Percentiles rank a stretch among this genome's conserved stretches.
These are phyloP conservation scores for Myxozyma neglecta DNA, from an alignment of 805 yeast genomes.

Conservation along the genomic window DNA sequence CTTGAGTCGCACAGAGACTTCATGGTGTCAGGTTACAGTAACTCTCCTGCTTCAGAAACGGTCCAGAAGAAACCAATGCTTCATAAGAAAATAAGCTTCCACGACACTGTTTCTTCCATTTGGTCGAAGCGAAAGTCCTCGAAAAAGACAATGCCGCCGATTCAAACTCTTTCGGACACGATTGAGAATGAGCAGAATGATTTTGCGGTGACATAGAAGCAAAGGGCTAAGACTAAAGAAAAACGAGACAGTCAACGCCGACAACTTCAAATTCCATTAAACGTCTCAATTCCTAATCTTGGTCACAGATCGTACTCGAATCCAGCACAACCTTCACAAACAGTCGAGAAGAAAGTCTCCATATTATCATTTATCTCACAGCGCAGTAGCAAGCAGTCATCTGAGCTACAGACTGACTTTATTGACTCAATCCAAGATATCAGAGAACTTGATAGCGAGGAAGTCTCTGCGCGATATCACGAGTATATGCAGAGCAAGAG, in stretches of 20 bases:
- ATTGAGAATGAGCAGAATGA: no score
- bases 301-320: neutral
- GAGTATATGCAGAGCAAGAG: neutral
- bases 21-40: neutral
- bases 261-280: no score
- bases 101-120: neutral
- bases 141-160: neutral
- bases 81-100: conserved; percentile 4
- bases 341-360: neutral
- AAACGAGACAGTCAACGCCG: no score
- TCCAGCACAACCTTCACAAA: neutral
- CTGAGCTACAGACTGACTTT: neutral
- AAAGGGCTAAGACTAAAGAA: no score
- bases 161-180: neutral
- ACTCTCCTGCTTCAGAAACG: neutral
- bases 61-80: neutral
- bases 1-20: neutral
- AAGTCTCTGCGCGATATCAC: neutral
- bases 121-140: conserved; percentile 3
- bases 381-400: neutral
- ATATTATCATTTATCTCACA: neutral
- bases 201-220: no score
- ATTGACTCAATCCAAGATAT: conserved; percentile 1
- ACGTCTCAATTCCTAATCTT: neutral
- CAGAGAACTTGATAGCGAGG: conserved; percentile 1